These are phyloP conservation scores for Microbotryum intermedium DNA, from an alignment of 1,284 basidiomycete genomes.

Conservation along the genomic window DNA sequence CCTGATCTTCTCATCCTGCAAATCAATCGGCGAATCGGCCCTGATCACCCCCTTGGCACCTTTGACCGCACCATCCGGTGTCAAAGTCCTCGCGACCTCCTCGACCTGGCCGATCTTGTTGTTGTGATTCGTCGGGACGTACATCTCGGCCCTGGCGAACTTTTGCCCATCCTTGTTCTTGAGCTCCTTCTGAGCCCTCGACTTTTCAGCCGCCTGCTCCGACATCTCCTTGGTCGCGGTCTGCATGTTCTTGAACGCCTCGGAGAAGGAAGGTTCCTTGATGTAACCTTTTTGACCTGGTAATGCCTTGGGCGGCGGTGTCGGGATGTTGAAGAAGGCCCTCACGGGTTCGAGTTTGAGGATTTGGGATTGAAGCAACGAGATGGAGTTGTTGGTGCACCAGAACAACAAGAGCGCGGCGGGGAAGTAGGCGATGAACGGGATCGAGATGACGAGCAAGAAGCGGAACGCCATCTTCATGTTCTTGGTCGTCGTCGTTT, in stretches of 20 bases:
- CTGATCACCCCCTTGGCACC: neutral
- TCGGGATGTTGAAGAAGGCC: constrained; percentile 46
- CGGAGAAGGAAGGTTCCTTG: constrained; percentile 24
- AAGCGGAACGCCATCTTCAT: constrained; percentile 64
- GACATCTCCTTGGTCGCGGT: constrained; percentile 12
- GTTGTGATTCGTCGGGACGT: neutral
- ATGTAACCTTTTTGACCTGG: constrained; percentile 25
- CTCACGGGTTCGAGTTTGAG: constrained; percentile 49
- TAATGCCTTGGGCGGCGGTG: constrained; percentile 37
- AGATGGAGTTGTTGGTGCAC: constrained; percentile 46
- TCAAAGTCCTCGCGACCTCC: neutral
- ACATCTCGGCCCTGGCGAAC: neutral
- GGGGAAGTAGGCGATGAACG: constrained; percentile 48
- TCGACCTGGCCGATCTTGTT: neutral
- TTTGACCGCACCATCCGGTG: neutral
- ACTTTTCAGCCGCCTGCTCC: constrained; percentile 11
- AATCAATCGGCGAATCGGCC: neutral
- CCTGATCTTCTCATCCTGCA: neutral
- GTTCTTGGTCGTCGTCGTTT: constrained; percentile 50
- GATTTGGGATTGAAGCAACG: constrained; percentile 47
- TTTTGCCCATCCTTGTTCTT: neutral
- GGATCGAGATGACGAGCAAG: constrained; percentile 52
- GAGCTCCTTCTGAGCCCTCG: constrained; percentile 8
- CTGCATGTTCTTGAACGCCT: constrained; percentile 29
- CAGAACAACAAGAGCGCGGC: constrained; percentile 54